Evolutionary conservation across 352 stramenopile species (phyloP), one percentile per base, ranked within the genome.

Genomic region (Phytophthora pluvialis): DNA sequence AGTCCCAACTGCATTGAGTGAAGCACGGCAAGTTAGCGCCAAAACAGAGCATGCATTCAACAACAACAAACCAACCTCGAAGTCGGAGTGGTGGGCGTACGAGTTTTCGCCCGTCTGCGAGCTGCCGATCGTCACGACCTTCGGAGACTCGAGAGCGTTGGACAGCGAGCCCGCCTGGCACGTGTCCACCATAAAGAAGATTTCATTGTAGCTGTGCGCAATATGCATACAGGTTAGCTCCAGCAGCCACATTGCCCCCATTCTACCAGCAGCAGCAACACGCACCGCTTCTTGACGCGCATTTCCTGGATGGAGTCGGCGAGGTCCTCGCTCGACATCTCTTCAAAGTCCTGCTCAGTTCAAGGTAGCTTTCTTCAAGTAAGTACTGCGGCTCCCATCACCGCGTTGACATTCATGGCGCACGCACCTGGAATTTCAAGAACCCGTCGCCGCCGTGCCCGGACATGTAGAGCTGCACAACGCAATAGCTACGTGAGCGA

Each of bases 131-230:
- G 91, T 95, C 46, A 97, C 89, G 7, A 99, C 89, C 64, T 98
- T 98, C 0, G 90, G 89, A 2, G 87, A 94, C 42, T 81, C 76
- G 42, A 96, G 81, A 6, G 89, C 75, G 45, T 95, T 95, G 33
- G 84, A 87, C 29, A 99, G 80, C 44, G 95, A 98, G 35, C 95
- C 96, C 4, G 96, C 97, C 73, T 99, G 97, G 72, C 97, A 99
- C 6, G 97, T 99, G 84, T 99, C 97, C n/a, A 98, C 93, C 73
- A 98, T 97, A 67, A 98, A 98, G 48, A 99, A 95, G 18, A 99
- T 92, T 66, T 98, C 83, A 33, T 98, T 91, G 77, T 98, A 99
- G 43, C 88, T 93, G 54, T 25, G 33, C 18, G 31, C 3, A 33
- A 32, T 31, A 6, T 1, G 43, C 31, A 53, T 21, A 9, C 16